Percentiles rank a stretch among this genome's conserved stretches.
These are phyloP conservation scores for Thraustotheca clavata DNA, from an alignment of 352 stramenopile species.

Conservation along the genomic window DNA sequence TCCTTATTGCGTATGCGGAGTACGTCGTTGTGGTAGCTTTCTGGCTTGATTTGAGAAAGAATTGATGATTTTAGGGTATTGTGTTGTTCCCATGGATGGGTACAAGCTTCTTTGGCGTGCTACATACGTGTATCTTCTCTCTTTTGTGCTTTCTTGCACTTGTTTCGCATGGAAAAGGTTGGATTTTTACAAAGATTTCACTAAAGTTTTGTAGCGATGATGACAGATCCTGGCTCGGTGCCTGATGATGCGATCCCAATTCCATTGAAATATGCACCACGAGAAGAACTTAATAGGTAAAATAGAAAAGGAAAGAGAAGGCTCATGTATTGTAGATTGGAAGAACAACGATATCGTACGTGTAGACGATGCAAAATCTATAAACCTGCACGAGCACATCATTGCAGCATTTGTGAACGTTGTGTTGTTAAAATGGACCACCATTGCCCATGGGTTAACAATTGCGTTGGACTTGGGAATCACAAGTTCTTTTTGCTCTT, in stretches of 20 bases:
- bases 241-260: constrained; percentile 89
- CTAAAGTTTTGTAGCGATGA: constrained; percentile 78
- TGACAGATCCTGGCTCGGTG: constrained; percentile 96
- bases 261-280: constrained; percentile 56
- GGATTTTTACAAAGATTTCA: background rate
- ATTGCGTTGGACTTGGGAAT: constrained; percentile 98
- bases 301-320: background rate
- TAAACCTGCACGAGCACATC: constrained; percentile 94
- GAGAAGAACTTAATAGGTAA: constrained; percentile 63
- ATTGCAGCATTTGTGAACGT: constrained; percentile 94
- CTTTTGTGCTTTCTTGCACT: constrained; percentile 83
- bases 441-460: constrained; percentile 99
- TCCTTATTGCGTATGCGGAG: constrained; percentile 86
- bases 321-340: constrained; percentile 32
- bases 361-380: constrained; percentile 92
- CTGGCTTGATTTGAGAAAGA: background rate
- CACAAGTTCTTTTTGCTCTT: constrained; percentile 94
- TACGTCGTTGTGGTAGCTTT: constrained; percentile 77
- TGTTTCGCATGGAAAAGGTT: constrained; percentile 90
- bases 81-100: constrained; percentile 89
- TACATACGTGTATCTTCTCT: constrained; percentile 65
- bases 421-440: constrained; percentile 99
- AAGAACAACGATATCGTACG: constrained; percentile 76
- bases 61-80: constrained; percentile 74
- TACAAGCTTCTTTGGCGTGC: constrained; percentile 47